A percentile compares a stretch with the other conserved stretches of the same genome.
These are phyloP conservation scores for Lachnellula occidentalis DNA, from an alignment of 2,329 filamentous ascomycete genomes.

Conservation along the genomic window DNA sequence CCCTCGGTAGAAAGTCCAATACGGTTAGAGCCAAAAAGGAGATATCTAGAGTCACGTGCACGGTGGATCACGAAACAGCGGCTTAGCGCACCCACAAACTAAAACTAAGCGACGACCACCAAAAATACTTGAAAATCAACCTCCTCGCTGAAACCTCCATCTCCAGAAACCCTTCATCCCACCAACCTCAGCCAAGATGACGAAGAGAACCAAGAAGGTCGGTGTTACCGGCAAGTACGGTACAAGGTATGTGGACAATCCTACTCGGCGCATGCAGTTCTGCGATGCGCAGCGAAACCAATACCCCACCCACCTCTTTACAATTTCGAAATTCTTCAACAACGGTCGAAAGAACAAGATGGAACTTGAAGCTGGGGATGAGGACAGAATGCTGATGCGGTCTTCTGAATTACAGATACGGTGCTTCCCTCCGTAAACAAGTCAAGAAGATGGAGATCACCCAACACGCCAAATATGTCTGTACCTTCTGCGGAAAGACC, in stretches of 20 bases:
- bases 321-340: neutral
- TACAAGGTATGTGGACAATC: constrained; percentile 66
- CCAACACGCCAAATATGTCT: constrained; percentile 95
- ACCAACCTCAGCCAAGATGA: constrained; percentile 63
- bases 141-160: constrained; percentile 14
- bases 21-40: too few relatives aligned
- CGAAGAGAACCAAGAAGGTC: constrained; percentile 97
- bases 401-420: constrained; percentile 59
- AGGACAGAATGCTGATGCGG: constrained; percentile 16
- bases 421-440: constrained; percentile 98
- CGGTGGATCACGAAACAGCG: constrained; percentile 2
- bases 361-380: neutral
- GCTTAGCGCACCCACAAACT: constrained; percentile 1
- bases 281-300: neutral
- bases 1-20: too few relatives aligned
- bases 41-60: neutral
- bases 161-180: constrained; percentile 24
- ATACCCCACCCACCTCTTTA: neutral
- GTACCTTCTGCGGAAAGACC: constrained; percentile 98
- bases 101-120: neutral
- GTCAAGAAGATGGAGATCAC: constrained; percentile 99
- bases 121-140: constrained; percentile 18
- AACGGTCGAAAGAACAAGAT: neutral
- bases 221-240: constrained; percentile 99
- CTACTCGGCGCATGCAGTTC: constrained; percentile 7